Conservation (phyloP, 2,329 filamentous ascomycete genomes). For the Alternaria longipes region DNA sequence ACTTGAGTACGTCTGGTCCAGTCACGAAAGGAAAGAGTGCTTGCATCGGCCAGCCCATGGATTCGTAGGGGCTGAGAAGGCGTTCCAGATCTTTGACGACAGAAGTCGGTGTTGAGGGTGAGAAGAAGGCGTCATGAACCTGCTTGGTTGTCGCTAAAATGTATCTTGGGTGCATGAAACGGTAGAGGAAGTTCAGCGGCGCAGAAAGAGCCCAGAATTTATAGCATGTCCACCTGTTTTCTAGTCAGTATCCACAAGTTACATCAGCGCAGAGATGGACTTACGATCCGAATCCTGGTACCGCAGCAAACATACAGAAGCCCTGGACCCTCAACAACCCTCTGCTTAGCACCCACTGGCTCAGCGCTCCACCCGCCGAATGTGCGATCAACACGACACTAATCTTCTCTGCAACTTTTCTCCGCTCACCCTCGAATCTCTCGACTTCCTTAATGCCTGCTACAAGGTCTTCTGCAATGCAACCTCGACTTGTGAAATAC, state of each 20-base stretch:
- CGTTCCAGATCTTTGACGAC: conserved; percentile 56
- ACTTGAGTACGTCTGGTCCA: conserved; percentile 52
- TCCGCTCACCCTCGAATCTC: conserved; percentile 42
- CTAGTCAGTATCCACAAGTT: no score
- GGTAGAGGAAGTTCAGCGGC: conserved; percentile 49
- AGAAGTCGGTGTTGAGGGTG: conserved; percentile 52
- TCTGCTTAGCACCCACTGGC: conserved; percentile 60
- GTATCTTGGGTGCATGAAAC: conserved; percentile 61
- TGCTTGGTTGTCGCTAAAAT: conserved; percentile 62
- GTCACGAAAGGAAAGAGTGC: conserved; percentile 59
- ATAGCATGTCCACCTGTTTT: conserved; percentile 25
- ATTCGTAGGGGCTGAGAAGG: conserved; percentile 61
- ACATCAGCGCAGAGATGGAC: conserved; percentile 38
- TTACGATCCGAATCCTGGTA: conserved; percentile 57
- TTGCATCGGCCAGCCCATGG: conserved; percentile 62
- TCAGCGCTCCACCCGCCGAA: conserved; percentile 62
- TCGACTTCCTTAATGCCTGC: conserved; percentile 51
- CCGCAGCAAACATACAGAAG: conserved; percentile 58
- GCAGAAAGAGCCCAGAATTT: conserved; percentile 37
- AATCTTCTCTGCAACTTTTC: conserved; percentile 23
- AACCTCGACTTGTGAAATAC: conserved; percentile 56
- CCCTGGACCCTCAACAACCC: conserved; percentile 54
- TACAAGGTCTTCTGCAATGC: conserved; percentile 43
- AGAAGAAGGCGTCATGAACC: conserved; percentile 62
- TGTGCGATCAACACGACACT: conserved; percentile 61